Evolutionary conservation across 257 asterid species (phyloP).

Genomic region (Lycium ferocissimum): DNA sequence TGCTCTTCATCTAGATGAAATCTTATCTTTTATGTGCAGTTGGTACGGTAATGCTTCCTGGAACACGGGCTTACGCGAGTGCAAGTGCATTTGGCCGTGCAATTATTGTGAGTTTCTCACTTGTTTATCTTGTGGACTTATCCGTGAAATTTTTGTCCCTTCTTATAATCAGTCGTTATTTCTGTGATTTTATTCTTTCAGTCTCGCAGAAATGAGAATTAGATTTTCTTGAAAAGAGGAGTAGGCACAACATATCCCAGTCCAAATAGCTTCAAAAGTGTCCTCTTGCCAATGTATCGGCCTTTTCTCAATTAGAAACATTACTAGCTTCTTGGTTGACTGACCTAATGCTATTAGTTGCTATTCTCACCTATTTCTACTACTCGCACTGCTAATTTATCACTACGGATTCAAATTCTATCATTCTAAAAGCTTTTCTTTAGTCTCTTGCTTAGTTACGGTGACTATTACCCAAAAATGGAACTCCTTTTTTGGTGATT

Average conservation of each 20-base stretch:
- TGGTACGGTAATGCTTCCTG: conserved; percentile 99
- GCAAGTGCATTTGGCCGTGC: conserved; percentile 98
- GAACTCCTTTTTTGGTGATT: too few species aligned
- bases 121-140: neutral
- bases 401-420: too few species aligned
- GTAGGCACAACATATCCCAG: neutral
- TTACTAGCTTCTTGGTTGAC: neutral
- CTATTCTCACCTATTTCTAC: too few species aligned
- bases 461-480: too few species aligned
- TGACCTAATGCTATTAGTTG: neutral
- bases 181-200: neutral
- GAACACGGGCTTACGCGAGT: conserved; percentile 96
- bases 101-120: conserved; percentile 65
- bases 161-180: neutral
- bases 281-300: neutral
- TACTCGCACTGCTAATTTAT: too few species aligned
- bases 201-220: neutral
- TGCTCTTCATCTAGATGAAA: too few species aligned
- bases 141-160: neutral
- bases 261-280: neutral
- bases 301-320: neutral
- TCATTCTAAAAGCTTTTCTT: too few species aligned
- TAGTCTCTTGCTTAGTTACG: too few species aligned
- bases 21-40: too few species aligned
- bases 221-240: neutral